Conservation (phyloP, 768 basidiomycete genomes). For the Candolleomyces eurysporus region DNA sequence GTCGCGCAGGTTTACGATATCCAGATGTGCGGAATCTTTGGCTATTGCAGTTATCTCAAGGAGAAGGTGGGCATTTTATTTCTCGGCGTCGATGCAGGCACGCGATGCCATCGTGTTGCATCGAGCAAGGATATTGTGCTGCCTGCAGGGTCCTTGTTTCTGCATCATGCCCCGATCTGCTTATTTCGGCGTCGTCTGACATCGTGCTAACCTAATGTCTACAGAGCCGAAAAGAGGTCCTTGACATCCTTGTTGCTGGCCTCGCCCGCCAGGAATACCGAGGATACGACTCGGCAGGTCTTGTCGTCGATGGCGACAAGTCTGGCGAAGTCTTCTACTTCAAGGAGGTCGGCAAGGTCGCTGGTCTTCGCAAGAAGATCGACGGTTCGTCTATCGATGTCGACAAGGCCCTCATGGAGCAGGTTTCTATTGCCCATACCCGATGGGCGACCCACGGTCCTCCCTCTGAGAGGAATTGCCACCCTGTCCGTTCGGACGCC, state of each 20-base stretch:
- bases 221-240: slow-evolving; percentile 85
- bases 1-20: slow-evolving; percentile 7
- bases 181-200: slow-evolving; percentile 2
- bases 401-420: slow-evolving; percentile 72
- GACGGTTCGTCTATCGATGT: slow-evolving; percentile 68
- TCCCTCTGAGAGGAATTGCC: slow-evolving; percentile 87
- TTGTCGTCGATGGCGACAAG: slow-evolving; percentile 90
- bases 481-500: slow-evolving; percentile 86
- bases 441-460: slow-evolving; percentile 99
- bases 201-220: slow-evolving; percentile 16
- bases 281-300: slow-evolving; percentile 94
- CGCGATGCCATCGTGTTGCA: slow-evolving; percentile 5
- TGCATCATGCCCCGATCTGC: not conserved
- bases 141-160: not conserved
- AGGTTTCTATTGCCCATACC: slow-evolving; percentile 97
- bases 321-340: slow-evolving; percentile 75
- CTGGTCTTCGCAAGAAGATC: slow-evolving; percentile 87
- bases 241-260: slow-evolving; percentile 88
- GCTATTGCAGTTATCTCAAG: slow-evolving; percentile 90
- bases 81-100: not conserved
- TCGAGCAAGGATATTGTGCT: not conserved
- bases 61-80: slow-evolving; percentile 70
- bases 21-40: slow-evolving; percentile 94
- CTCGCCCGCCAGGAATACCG: slow-evolving; percentile 96
- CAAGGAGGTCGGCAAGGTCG: slow-evolving; percentile 98